A percentile compares a stretch with the other conserved stretches of the same genome.
phyloP scores from a whole-genome alignment of 140 eudicot genomes.

The Bidens hawaiensis region DNA sequence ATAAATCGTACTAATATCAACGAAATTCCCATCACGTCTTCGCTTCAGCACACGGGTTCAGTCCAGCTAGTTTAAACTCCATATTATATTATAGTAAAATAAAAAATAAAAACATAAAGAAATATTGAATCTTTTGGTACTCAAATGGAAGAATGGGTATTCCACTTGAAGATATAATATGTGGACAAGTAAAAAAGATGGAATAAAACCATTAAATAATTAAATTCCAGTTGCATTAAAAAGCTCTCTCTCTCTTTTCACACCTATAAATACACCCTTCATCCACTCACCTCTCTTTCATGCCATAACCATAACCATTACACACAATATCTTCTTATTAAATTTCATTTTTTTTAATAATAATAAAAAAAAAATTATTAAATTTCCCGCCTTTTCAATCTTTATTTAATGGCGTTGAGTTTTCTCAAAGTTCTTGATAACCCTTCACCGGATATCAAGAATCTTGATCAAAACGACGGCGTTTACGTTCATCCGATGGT shows the following conservation, averaged over 20 bases:
- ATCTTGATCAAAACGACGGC: constrained; percentile 2
- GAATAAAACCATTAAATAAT: neutral
- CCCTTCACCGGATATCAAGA: constrained; percentile 23
- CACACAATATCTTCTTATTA: constrained; percentile 7
- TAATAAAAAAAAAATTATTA: constrained; percentile 13
- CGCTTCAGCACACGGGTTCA: too few relatives aligned
- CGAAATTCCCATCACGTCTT: too few relatives aligned
- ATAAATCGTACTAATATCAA: too few relatives aligned
- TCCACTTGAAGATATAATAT: constrained; percentile 19
- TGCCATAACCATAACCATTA: constrained; percentile 30
- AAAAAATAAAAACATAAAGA: neutral
- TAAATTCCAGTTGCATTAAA: constrained; percentile 29
- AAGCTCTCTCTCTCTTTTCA: constrained; percentile 13
- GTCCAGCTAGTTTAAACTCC: too few relatives aligned
- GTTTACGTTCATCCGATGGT: constrained; percentile 67
- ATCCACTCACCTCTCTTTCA: constrained; percentile 41
- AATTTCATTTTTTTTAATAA: neutral
- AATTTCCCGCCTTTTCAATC: neutral
- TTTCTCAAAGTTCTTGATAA: constrained; percentile 49
- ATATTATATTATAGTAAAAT: neutral
- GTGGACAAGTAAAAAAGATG: constrained; percentile 34
- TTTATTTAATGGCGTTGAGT: constrained; percentile 29
- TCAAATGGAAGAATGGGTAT: constrained; percentile 3
- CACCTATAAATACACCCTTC: constrained; percentile 59
- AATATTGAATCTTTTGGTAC: neutral